phyloP scores from a whole-genome alignment of 768 basidiomycete species.

The Leccinum uliginosum region DNA sequence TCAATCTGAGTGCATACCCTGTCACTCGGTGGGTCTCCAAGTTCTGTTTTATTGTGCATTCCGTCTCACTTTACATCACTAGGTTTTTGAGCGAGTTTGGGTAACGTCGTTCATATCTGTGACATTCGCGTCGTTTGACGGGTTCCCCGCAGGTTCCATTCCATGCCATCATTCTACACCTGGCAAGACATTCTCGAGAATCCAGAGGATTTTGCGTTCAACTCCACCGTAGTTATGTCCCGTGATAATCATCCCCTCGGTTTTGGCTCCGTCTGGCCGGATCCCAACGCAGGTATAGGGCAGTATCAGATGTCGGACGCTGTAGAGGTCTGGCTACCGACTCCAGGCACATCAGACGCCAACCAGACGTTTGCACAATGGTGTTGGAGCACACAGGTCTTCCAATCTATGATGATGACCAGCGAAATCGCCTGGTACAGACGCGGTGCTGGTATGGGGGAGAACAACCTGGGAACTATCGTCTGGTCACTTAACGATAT shows the following conservation, averaged over 20 bases:
- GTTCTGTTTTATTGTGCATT: background rate
- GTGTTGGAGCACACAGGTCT: conserved; percentile 60
- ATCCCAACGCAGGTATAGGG: conserved; percentile 50
- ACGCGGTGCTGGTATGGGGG: conserved; percentile 52
- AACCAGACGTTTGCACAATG: conserved; percentile 61
- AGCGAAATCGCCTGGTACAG: conserved; percentile 56
- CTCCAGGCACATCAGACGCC: conserved; percentile 42
- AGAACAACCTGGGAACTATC: conserved; percentile 54
- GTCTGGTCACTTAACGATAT: conserved; percentile 62
- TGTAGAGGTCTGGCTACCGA: conserved; percentile 54
- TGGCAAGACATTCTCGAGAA: conserved; percentile 54
- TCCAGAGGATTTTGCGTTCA: conserved; percentile 51
- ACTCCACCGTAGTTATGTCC: conserved; percentile 52
- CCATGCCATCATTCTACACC: conserved; percentile 58
- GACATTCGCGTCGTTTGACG: background rate
- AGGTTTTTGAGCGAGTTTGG: conserved; percentile 61
- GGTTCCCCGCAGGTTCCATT: conserved; percentile 44
- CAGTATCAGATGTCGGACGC: conserved; percentile 49
- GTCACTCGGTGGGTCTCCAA: conserved; percentile 36
- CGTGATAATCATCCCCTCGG: conserved; percentile 57
- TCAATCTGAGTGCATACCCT: conserved; percentile 52
- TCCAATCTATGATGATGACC: conserved; percentile 55
- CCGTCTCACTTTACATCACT: background rate
- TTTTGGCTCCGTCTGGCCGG: conserved; percentile 42
- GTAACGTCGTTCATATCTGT: conserved; percentile 25